Percentiles rank a stretch among this genome's conserved stretches.
These are phyloP conservation scores for Solanum ossicruentum DNA, from an alignment of 257 asterid genomes.

Conservation along the genomic window DNA sequence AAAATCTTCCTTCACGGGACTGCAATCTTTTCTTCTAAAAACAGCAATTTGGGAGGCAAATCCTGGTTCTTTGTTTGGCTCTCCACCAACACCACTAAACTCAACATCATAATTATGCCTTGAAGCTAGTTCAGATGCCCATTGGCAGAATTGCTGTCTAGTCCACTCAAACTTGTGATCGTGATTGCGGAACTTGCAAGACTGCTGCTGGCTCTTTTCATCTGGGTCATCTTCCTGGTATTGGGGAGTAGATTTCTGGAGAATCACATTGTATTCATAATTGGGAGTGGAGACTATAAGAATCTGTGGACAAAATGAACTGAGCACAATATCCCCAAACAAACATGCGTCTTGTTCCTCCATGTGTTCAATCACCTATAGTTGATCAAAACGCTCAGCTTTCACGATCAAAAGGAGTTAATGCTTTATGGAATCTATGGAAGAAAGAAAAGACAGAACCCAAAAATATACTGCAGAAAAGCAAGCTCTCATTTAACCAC, in stretches of 20 bases:
- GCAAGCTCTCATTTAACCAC: not conserved
- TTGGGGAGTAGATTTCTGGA: constrained; percentile 50
- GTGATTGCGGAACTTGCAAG: constrained; percentile 70
- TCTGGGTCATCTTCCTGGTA: constrained; percentile 58
- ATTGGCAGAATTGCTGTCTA: constrained; percentile 52
- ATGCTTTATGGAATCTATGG: not conserved
- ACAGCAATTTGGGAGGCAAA: constrained; percentile 92
- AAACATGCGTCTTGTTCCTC: constrained; percentile 76
- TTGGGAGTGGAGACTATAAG: constrained; percentile 89
- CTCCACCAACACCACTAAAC: constrained; percentile 85
- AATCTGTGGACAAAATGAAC: constrained; percentile 55
- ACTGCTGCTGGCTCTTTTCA: constrained; percentile 36
- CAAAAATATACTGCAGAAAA: not conserved
- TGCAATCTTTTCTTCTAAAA: constrained; percentile 38
- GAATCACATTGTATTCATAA: constrained; percentile 81
- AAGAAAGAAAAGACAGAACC: not conserved
- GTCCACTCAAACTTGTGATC: constrained; percentile 99
- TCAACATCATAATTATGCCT: constrained; percentile 51
- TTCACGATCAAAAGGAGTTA: not conserved
- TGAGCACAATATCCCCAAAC: constrained; percentile 67
- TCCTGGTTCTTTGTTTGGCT: constrained; percentile 62
- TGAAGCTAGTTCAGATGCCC: constrained; percentile 67
- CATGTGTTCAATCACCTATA: constrained; percentile 91
- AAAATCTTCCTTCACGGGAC: constrained; percentile 4
- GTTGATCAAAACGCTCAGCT: not conserved